Conservation (phyloP, 805 yeast genomes). For the Crinitomyces ghanaensis region DNA sequence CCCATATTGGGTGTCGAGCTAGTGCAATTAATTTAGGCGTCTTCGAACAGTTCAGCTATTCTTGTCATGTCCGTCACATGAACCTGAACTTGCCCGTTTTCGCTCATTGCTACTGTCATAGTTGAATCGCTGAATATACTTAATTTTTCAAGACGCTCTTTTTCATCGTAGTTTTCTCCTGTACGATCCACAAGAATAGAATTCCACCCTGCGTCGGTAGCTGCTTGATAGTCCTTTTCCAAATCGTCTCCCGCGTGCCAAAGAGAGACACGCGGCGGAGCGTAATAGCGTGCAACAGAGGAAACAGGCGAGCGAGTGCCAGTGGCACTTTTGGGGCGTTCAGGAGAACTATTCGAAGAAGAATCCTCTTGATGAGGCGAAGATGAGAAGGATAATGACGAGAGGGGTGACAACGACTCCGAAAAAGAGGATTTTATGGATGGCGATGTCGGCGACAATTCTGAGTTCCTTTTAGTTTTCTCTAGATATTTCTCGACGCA, state of each 20-base stretch:
- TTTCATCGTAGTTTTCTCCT: slow-evolving; percentile 1
- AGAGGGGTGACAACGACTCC: no score
- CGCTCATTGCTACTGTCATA: background rate
- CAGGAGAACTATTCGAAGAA: no score
- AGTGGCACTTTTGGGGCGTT: no score
- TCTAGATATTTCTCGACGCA: background rate
- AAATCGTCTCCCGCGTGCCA: slow-evolving; percentile 19
- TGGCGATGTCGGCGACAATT: no score
- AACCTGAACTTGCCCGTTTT: slow-evolving; percentile 1
- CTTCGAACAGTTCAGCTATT: slow-evolving; percentile 1
- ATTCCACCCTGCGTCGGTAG: slow-evolving; percentile 14
- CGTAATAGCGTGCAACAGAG: no score
- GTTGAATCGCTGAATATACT: background rate
- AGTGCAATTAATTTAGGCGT: no score
- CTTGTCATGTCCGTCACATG: slow-evolving; percentile 1
- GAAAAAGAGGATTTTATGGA: no score
- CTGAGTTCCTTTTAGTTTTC: background rate
- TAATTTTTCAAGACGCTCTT: background rate
- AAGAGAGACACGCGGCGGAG: background rate
- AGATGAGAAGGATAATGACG: no score
- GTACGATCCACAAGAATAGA: slow-evolving; percentile 13
- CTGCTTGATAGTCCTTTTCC: slow-evolving; percentile 13
- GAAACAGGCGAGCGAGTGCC: no score
- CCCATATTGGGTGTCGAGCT: no score
- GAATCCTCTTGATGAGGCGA: no score